phyloP scores from a whole-genome alignment of 371 early-diverging fungal genomes.

The Gilbertella persicaria region DNA sequence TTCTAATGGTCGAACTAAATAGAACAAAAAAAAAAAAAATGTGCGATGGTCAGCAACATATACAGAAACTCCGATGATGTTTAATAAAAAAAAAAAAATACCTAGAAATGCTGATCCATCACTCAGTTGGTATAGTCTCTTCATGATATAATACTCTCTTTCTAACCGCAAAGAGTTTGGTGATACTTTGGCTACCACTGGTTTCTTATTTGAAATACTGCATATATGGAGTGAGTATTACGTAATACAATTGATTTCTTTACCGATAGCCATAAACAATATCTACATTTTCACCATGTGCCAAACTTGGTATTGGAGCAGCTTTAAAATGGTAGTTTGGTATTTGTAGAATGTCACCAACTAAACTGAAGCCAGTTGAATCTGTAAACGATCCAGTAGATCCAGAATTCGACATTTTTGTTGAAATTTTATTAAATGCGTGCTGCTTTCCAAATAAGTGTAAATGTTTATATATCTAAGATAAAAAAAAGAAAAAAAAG shows the following conservation, averaged over 20 bases:
- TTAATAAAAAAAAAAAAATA: too few relatives aligned
- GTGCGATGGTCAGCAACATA: neutral
- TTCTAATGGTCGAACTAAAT: constrained; percentile 42
- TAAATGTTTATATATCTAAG: neutral
- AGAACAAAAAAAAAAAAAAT: neutral
- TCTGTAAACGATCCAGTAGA: constrained; percentile 38
- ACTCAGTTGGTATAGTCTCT: constrained; percentile 33
- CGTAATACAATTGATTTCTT: too few relatives aligned
- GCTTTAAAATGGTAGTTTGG: constrained; percentile 46
- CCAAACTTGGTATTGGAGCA: constrained; percentile 30
- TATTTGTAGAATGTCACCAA: constrained; percentile 35
- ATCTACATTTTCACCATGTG: constrained; percentile 42
- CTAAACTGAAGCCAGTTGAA: constrained; percentile 22
- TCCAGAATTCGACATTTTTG: constrained; percentile 37
- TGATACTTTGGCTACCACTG: constrained; percentile 45
- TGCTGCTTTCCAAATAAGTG: neutral
- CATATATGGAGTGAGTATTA: too few relatives aligned
- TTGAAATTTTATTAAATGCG: too few relatives aligned
- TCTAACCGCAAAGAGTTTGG: constrained; percentile 40
- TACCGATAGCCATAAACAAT: constrained; percentile 45
- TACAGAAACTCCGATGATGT: too few relatives aligned
- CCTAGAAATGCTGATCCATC: constrained; percentile 40
- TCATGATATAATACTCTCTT: constrained; percentile 46
- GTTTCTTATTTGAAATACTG: constrained; percentile 38
- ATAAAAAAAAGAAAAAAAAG: neutral